Base-by-base conservation (phyloP, 75 land plant species). In the Pinus albicaulis region DNA sequence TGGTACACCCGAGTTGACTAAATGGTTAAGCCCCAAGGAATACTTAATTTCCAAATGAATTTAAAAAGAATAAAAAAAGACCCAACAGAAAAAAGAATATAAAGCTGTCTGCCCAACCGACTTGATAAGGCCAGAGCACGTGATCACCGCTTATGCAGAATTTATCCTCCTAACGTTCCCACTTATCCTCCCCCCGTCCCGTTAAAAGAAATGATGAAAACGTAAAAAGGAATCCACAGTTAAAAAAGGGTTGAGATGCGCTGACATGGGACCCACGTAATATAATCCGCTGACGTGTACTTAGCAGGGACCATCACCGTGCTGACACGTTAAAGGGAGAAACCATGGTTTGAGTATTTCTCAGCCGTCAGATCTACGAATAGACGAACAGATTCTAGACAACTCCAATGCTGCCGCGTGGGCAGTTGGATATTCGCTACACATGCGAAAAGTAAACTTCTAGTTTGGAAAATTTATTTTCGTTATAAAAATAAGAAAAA, bases 261-360 rank as follows among this genome's bases (percentile, higher is more conserved):
- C 24, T 24, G 63, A 24, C 13, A 28, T 3, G 14, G 68, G 68
- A 6, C 7, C 68, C n/a, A 17, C 20, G 31, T 31, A 20, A 64
- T 3, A 68, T 41, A 53, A 68, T n/a, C 41, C 71, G 71, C 53
- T 68, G 71, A 68, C 48, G 44, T 68, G 71, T 38, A n/a, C 53
- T 38, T 38, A 38, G 20, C 38, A 20, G 12, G n/a, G n/a, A 0
- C 48, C 23, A 7, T 23, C 17, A 41, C 23, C 7, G 71, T 68
- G n/a, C 48, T 4, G 17, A 38, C 23, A 20, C 52, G 71, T 68
- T 41, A 68, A 68, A 68, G 53, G 53, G 0, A 0, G 11, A 68
- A 68, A 0, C 1, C 14, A 15, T 13, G 15, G 44, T 16, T 38
- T 20, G 8, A 36, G 44, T 36, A 6, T 20, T n/a, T 20, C 1